phyloP scores from a whole-genome alignment of 2,329 filamentous ascomycete genomes.

The Apiospora kogelbergensis region DNA sequence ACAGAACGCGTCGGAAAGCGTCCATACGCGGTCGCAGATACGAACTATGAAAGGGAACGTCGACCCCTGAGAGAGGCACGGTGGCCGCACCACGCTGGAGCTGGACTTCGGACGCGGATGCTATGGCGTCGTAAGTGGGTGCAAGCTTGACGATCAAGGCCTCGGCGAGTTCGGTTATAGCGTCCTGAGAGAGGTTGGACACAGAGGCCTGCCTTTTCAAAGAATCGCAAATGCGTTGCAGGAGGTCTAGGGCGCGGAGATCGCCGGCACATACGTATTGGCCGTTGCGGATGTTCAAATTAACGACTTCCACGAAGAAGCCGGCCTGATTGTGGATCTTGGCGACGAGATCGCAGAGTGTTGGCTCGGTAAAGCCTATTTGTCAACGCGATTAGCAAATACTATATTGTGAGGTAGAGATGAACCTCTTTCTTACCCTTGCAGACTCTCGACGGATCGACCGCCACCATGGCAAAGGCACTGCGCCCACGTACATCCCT shows the following conservation, averaged over 20 bases:
- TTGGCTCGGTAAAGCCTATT: conserved; percentile 23
- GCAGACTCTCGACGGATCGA: conserved; percentile 27
- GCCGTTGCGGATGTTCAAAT: conserved; percentile 30
- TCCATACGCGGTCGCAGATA: conserved; percentile 26
- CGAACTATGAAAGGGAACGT: conserved; percentile 33
- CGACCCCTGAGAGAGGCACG: conserved; percentile 30
- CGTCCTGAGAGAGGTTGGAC: conserved; percentile 32
- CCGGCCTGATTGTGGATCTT: conserved; percentile 22
- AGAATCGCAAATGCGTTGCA: conserved; percentile 61
- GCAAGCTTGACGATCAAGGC: conserved; percentile 7
- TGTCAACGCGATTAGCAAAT: neutral
- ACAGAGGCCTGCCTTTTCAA: neutral
- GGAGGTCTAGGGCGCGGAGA: conserved; percentile 27
- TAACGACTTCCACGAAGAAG: conserved; percentile 33
- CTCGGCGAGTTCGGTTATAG: conserved; percentile 12
- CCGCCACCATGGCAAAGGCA: conserved; percentile 29
- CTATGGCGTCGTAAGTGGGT: neutral
- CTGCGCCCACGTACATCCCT: conserved; percentile 26
- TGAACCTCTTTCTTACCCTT: conserved; percentile 4
- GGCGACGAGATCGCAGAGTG: conserved; percentile 24
- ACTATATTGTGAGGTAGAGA: too few relatives aligned
- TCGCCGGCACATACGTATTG: conserved; percentile 39
- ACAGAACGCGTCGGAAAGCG: conserved; percentile 29
- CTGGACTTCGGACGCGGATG: conserved; percentile 12
- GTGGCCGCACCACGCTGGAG: conserved; percentile 28